Percentiles rank a stretch among this genome's conserved stretches.
phyloP scores from a whole-genome alignment of 1,284 basidiomycete species.

The Fereydounia khargensis region DNA sequence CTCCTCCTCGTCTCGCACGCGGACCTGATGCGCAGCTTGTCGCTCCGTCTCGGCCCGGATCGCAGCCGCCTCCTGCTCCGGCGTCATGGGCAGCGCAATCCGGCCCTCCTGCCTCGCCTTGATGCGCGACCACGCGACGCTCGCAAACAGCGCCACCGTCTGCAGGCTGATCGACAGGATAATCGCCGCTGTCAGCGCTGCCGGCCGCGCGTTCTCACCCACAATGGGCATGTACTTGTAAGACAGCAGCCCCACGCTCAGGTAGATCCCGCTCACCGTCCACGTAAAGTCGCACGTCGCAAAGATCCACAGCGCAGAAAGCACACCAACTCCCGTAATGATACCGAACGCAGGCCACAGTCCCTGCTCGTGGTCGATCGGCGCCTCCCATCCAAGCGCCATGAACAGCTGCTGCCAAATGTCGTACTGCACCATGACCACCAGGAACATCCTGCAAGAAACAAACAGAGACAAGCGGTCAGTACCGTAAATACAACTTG shows the following conservation, averaged over 20 bases:
- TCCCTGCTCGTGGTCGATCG: conserved; percentile 14
- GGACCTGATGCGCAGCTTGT: too few species aligned
- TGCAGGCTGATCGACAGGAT: conserved; percentile 37
- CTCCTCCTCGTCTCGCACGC: conserved; percentile 6
- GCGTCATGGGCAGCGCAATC: conserved; percentile 30
- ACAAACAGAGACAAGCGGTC: conserved; percentile 62
- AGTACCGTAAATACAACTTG: too few species aligned
- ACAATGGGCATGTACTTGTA: conserved; percentile 32
- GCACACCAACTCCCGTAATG: conserved; percentile 26
- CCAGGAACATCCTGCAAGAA: conserved; percentile 60
- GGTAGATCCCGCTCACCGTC: conserved; percentile 36
- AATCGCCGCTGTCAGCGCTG: conserved; percentile 38
- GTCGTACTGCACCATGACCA: conserved; percentile 60
- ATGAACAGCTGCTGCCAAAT: conserved; percentile 62
- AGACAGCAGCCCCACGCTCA: conserved; percentile 42
- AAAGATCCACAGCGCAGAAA: conserved; percentile 48
- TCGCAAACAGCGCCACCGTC: conserved; percentile 27
- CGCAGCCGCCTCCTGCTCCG: conserved; percentile 32
- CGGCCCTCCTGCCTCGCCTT: conserved; percentile 32
- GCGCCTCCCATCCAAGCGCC: conserved; percentile 59
- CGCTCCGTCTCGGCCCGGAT: conserved; percentile 22
- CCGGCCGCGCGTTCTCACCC: conserved; percentile 24
- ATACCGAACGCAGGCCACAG: conserved; percentile 46
- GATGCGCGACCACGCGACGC: conserved; percentile 39
- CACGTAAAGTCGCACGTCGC: conserved; percentile 42